A percentile compares a stretch with the other conserved stretches of the same genome.
Evolutionary conservation across 2,329 filamentous ascomycete species (phyloP).

Genomic region (Sordariomycetes sp.): DNA sequence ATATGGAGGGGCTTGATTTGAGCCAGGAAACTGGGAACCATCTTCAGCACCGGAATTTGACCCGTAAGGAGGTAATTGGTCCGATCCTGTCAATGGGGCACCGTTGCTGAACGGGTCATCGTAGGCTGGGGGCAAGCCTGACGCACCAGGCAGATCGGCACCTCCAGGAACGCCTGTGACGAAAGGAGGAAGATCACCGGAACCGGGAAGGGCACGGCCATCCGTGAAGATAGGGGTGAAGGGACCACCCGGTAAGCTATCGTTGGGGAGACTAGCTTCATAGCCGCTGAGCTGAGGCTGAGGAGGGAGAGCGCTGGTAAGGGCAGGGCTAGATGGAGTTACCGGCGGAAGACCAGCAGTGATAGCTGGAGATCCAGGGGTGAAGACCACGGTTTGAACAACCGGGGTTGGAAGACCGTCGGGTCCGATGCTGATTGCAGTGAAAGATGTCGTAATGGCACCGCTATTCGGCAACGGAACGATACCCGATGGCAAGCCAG

Average conservation of each 20-base stretch:
- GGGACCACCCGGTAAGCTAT: not conserved
- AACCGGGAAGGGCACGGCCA: not conserved
- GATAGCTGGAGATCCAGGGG: slow-evolving; percentile 6
- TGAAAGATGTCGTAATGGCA: slow-evolving; percentile 18
- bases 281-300: not conserved
- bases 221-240: not conserved
- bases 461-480: slow-evolving; percentile 5
- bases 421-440: slow-evolving; percentile 18
- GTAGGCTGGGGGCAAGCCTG: slow-evolving; percentile 4
- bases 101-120: slow-evolving; percentile 1
- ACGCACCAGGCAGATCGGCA: slow-evolving; percentile 1
- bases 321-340: slow-evolving; percentile 5
- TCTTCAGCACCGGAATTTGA: too few species aligned
- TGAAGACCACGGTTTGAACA: slow-evolving; percentile 14
- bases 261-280: not conserved
- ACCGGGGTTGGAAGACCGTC: slow-evolving; percentile 20
- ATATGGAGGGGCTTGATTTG: not conserved
- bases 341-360: slow-evolving; percentile 10
- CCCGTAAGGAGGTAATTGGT: too few species aligned
- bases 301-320: not conserved
- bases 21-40: not conserved
- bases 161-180: slow-evolving; percentile 3
- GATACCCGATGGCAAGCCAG: slow-evolving; percentile 8
- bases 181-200: slow-evolving; percentile 1
- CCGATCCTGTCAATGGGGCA: too few species aligned